Conservation (phyloP, 1,139 yeast genomes). For the Sugiyamaella novakii region DNA sequence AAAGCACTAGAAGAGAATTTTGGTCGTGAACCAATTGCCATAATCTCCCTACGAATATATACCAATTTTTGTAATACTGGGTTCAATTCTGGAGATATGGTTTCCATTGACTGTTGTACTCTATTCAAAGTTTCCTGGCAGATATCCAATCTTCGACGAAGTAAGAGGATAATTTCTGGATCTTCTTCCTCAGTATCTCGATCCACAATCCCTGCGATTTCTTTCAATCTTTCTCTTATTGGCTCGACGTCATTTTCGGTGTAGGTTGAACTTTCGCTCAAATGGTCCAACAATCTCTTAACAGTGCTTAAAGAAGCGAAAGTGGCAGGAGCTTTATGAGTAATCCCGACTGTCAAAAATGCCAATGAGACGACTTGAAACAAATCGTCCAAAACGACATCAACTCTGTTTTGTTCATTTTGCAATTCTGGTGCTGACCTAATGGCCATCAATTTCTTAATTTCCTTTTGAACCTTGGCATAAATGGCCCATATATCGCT, state of each 20-base stretch:
- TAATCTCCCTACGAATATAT: conserved; percentile 55
- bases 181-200: conserved; percentile 43
- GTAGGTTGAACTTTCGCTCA: conserved; percentile 76
- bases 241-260: conserved; percentile 83
- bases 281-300: conserved; percentile 74
- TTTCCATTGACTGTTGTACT: conserved; percentile 37
- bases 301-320: conserved; percentile 87
- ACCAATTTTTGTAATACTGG: conserved; percentile 46
- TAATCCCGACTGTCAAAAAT: conserved; percentile 87
- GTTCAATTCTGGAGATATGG: conserved; percentile 40
- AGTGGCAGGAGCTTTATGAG: conserved; percentile 89
- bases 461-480: conserved; percentile 42
- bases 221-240: conserved; percentile 67
- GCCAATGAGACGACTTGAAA: conserved; percentile 84
- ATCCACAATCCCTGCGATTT: conserved; percentile 63
- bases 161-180: conserved; percentile 38
- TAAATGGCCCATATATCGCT: conserved; percentile 54
- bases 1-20: conserved; percentile 41
- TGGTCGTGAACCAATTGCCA: conserved; percentile 52
- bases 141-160: conserved; percentile 36
- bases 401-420: conserved; percentile 49
- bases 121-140: conserved; percentile 34
- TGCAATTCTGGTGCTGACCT: conserved; percentile 34
- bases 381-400: conserved; percentile 78
- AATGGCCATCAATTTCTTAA: conserved; percentile 37